Percentiles rank a stretch among this genome's conserved stretches.
phyloP scores from a whole-genome alignment of 176 grass and related monocot genomes.

The Cenchrus fungigraminus region DNA sequence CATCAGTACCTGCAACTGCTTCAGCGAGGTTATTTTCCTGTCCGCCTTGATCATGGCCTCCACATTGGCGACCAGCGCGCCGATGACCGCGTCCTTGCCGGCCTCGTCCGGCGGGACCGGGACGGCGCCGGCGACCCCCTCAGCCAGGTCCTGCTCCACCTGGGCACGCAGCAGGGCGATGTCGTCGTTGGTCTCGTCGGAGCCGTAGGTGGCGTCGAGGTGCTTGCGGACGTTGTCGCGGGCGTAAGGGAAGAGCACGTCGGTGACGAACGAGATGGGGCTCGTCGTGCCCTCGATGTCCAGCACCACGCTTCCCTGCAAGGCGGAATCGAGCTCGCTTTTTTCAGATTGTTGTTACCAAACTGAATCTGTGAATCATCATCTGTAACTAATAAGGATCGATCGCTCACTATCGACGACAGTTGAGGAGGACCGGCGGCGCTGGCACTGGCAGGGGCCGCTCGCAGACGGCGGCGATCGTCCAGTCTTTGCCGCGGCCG shows the following conservation, averaged over 20 bases:
- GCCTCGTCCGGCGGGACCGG: constrained; percentile 52
- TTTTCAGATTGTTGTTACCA: background rate
- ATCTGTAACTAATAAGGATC: background rate
- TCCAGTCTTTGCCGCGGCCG: background rate
- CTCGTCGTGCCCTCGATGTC: constrained; percentile 94
- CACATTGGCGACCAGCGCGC: constrained; percentile 68
- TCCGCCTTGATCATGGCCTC: constrained; percentile 89
- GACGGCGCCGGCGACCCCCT: constrained; percentile 59
- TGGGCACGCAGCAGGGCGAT: constrained; percentile 68
- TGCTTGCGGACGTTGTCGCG: constrained; percentile 77
- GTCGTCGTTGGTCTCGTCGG: constrained; percentile 64
- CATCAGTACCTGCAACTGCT: constrained; percentile 72
- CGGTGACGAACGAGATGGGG: constrained; percentile 87
- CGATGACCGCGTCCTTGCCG: constrained; percentile 57
- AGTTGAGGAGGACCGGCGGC: background rate
- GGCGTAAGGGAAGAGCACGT: constrained; percentile 93
- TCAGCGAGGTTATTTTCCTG: constrained; percentile 84
- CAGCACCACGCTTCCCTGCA: constrained; percentile 77
- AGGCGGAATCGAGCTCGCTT: background rate
- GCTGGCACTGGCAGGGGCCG: background rate
- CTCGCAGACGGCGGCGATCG: background rate
- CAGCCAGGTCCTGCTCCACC: constrained; percentile 65
- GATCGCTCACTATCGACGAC: background rate
- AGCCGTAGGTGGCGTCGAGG: constrained; percentile 64
- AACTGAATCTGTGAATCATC: background rate